Base-by-base conservation (phyloP, 2,329 filamentous ascomycete species). In the Colletotrichum nymphaeae region DNA sequence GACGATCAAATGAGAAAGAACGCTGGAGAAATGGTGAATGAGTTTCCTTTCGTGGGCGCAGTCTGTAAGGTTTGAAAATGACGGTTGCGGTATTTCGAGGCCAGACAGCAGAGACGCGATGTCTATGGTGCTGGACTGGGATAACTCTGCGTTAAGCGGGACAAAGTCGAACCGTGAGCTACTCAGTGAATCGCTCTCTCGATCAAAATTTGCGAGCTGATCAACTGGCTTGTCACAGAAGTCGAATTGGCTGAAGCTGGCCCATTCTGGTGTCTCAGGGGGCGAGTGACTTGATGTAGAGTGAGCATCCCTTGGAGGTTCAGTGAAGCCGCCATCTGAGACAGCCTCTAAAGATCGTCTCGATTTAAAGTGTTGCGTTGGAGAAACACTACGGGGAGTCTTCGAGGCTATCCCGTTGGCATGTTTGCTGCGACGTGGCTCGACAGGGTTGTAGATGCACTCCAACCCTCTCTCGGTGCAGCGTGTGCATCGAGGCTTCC, bases 401-500 rank as follows among this genome's bases (percentile, higher is more conserved):
- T 49, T 49, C 19, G 19, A 49, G 42, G 42, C 19, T 22, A 49
- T 49, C 19, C 42, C 42, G 19, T 22, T 49, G 42, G 42, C 12
- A 49, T 49, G 42, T 49, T 82, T 80, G 35, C 82, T 79, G 68
- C 82, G 82, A 49, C 80, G 83, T 69, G 79, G 82, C 69, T 78
- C 80, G 19, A 88, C 83, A 56, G 84, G 81, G 68, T 88, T 87
- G 73, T 90, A 90, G 2, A 82, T 79, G 75, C 88, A 89, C 28
- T 85, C 82, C 53, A 86, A 80, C 66, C 82, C 81, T 57, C 84
- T 83, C 77, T 89, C 88, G 46, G 79, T 76, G 77, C 88, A 89
- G 52, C 88, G 86, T 26, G 84, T 81, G 76, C 88, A 89, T 58
- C 82, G 80, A 4, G 88, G 88, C 7, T 86, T 84, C 56, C 79